These are phyloP conservation scores for Kwoniella europaea DNA, from an alignment of 768 basidiomycete species.

Conservation along the genomic window DNA sequence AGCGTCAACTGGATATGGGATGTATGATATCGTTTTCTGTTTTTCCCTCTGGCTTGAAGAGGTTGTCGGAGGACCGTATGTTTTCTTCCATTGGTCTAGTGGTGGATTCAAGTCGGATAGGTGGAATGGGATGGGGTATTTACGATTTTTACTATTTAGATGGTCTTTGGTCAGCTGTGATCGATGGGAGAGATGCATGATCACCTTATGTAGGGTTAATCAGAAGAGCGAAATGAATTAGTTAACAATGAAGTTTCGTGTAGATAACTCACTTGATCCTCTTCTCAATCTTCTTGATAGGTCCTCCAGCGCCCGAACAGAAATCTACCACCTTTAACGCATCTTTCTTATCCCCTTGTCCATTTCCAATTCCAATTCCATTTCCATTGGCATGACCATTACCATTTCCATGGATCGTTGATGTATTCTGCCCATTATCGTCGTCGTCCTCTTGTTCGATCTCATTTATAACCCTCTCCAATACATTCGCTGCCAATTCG, in stretches of 20 bases:
- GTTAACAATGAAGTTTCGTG: constrained; percentile 39
- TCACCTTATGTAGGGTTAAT: too few relatives aligned
- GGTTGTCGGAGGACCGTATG: constrained; percentile 3
- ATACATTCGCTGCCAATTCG: constrained; percentile 34
- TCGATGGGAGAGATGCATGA: background rate
- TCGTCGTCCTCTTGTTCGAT: constrained; percentile 29
- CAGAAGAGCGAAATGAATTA: constrained; percentile 14
- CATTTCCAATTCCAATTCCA: background rate
- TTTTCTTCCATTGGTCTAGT: constrained; percentile 33
- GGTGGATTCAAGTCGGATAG: constrained; percentile 53
- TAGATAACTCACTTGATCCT: constrained; percentile 49
- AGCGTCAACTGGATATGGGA: constrained; percentile 49
- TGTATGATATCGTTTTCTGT: constrained; percentile 27
- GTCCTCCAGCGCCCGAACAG: constrained; percentile 52
- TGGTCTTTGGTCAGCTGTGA: background rate
- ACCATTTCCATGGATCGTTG: background rate
- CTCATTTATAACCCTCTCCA: constrained; percentile 38
- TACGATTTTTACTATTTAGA: constrained; percentile 30
- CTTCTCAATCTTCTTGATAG: constrained; percentile 46
- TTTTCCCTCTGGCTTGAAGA: background rate
- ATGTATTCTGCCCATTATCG: background rate
- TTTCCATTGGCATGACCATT: background rate
- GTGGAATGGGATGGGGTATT: constrained; percentile 37
- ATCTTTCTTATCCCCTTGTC: constrained; percentile 1
- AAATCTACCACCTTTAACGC: constrained; percentile 50